These are phyloP conservation scores for Talaromyces funiculosus DNA, from an alignment of 2,329 filamentous ascomycete genomes.

Conservation along the genomic window DNA sequence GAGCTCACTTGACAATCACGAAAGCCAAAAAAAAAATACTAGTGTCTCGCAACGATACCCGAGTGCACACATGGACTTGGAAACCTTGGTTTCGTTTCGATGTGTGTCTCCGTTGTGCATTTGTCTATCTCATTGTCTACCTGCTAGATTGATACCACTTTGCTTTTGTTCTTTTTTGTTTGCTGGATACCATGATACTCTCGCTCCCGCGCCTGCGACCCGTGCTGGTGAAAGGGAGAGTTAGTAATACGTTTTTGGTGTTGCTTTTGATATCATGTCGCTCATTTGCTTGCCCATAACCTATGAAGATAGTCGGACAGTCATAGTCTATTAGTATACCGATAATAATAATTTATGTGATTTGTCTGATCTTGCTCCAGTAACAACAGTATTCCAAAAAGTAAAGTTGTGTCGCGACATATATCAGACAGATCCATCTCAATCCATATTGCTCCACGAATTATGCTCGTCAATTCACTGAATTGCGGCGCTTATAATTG, in stretches of 20 bases:
- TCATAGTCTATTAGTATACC: constrained; percentile 6
- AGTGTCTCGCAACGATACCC: constrained; percentile 25
- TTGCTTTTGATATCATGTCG: constrained; percentile 1
- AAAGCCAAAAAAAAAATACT: constrained; percentile 20
- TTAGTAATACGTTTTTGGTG: background rate
- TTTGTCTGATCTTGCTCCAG: background rate
- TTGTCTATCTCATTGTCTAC: constrained; percentile 1
- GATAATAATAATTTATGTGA: constrained; percentile 9
- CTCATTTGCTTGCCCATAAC: constrained; percentile 4
- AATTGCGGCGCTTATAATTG: background rate
- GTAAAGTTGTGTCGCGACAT: too few species aligned
- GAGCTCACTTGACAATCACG: background rate
- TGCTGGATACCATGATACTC: constrained; percentile 4
- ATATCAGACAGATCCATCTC: too few species aligned
- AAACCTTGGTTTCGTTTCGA: constrained; percentile 18
- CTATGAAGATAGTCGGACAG: constrained; percentile 1
- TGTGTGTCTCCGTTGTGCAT: constrained; percentile 16
- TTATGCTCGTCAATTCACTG: too few species aligned
- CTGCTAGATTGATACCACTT: constrained; percentile 32
- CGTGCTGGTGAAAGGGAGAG: background rate
- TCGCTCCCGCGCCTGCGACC: background rate
- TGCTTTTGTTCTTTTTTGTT: constrained; percentile 1
- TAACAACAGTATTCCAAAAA: background rate
- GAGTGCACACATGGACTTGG: constrained; percentile 4
- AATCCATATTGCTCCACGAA: too few species aligned